phyloP scores from a whole-genome alignment of 306 rosid species.

The Fagus sylvatica region DNA sequence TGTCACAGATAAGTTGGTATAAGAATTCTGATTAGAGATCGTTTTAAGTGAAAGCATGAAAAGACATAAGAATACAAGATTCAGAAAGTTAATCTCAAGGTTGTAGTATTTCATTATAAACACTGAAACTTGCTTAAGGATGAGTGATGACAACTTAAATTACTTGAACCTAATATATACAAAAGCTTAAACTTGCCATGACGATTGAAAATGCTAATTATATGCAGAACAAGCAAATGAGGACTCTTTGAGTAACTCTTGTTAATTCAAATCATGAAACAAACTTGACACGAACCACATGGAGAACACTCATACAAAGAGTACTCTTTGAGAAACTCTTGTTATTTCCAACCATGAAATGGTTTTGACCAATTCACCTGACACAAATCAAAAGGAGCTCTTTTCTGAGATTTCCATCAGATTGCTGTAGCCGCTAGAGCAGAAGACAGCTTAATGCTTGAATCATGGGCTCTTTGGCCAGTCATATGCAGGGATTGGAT shows the following conservation, averaged over 20 bases:
- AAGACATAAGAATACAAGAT: not conserved
- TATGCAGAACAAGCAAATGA: not conserved
- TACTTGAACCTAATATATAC: not conserved
- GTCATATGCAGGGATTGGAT: not conserved
- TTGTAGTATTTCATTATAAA: not conserved
- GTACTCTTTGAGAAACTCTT: not conserved
- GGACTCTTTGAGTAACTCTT: not conserved
- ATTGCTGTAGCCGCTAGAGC: not conserved
- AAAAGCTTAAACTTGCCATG: not conserved
- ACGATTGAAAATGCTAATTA: not conserved
- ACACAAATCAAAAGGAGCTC: not conserved
- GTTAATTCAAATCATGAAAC: not conserved
- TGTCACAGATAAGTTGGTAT: too few relatives aligned
- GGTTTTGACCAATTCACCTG: not conserved
- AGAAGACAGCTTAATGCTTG: not conserved
- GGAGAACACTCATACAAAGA: not conserved
- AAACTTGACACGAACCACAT: not conserved
- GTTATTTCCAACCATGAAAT: not conserved
- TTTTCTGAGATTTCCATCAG: not conserved
- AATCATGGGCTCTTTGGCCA: not conserved
- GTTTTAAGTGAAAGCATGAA: not conserved
- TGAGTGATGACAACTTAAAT: not conserved
- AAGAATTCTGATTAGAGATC: too few relatives aligned
- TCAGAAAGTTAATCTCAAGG: not conserved
- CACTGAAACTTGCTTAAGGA: not conserved